Conservation (phyloP, 2,329 filamentous ascomycete genomes). For the Claviceps capensis region DNA sequence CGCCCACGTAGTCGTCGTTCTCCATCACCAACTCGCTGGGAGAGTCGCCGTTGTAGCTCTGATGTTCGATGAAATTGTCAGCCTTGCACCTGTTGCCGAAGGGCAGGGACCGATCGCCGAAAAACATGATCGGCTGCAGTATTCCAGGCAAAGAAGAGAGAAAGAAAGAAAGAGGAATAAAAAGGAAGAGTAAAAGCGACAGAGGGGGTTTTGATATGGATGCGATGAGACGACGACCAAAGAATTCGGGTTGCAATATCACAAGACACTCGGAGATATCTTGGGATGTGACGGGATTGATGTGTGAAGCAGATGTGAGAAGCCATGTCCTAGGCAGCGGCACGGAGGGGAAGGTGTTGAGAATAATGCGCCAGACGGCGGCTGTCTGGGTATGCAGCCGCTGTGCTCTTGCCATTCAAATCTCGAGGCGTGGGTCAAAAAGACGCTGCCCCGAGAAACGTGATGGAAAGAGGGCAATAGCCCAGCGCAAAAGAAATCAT, state of each 20-base stretch:
- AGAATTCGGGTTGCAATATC: background rate
- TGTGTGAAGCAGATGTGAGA: background rate
- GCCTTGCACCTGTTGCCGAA: conserved; percentile 9
- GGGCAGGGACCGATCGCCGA: conserved; percentile 10
- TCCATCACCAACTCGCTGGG: conserved; percentile 45
- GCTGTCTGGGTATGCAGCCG: background rate
- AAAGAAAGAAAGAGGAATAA: conserved; percentile 2
- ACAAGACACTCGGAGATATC: background rate
- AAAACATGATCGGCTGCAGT: conserved; percentile 9
- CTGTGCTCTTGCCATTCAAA: background rate
- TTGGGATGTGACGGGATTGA: background rate
- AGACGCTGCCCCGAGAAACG: background rate
- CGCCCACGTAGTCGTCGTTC: conserved; percentile 39
- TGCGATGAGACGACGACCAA: background rate
- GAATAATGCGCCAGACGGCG: background rate
- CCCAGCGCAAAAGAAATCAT: background rate
- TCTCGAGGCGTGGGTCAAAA: background rate
- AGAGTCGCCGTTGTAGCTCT: conserved; percentile 41
- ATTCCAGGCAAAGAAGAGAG: conserved; percentile 4
- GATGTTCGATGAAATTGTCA: conserved; percentile 13
- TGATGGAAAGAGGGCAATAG: background rate
- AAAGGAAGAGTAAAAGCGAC: too few species aligned
- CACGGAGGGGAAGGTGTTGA: background rate
- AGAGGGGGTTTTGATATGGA: too few species aligned
- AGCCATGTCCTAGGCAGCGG: background rate